A percentile compares a stretch with the other conserved stretches of the same genome.
These are phyloP conservation scores for Colletotrichum orbiculare DNA, from an alignment of 2,329 filamentous ascomycete species.

Conservation along the genomic window DNA sequence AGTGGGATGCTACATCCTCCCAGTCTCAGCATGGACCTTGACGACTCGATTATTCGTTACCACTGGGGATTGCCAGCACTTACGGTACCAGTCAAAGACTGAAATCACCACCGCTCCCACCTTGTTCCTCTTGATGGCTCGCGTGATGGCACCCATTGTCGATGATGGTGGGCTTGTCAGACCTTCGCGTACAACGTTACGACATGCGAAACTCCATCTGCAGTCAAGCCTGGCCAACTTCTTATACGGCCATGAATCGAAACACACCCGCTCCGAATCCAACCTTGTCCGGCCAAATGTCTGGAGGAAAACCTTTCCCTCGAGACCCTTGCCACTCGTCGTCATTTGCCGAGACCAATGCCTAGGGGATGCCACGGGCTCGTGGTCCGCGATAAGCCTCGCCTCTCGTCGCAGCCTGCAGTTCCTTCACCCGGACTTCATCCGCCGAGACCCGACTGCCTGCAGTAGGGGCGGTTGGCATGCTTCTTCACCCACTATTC, in stretches of 20 bases:
- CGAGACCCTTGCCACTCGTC: constrained; percentile 6
- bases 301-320: neutral
- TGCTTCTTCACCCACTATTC: constrained; percentile 22
- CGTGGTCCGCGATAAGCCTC: constrained; percentile 13
- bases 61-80: constrained; percentile 13
- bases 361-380: neutral
- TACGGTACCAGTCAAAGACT: constrained; percentile 46
- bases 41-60: no score
- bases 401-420: neutral
- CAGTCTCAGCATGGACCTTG: neutral
- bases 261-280: neutral
- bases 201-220: neutral
- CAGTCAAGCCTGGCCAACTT: neutral
- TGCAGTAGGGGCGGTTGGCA: neutral
- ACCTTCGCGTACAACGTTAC: neutral
- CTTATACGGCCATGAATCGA: constrained; percentile 18
- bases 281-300: neutral
- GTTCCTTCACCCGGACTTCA: neutral
- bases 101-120: constrained; percentile 41
- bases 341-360: neutral
- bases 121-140: constrained; percentile 39
- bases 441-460: constrained; percentile 17
- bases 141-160: constrained; percentile 29
- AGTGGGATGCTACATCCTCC: constrained; percentile 39
- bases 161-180: neutral